Evolutionary conservation across 1,284 basidiomycete genomes (phyloP).

Genomic region (Ceratobasidium papillatum): DNA sequence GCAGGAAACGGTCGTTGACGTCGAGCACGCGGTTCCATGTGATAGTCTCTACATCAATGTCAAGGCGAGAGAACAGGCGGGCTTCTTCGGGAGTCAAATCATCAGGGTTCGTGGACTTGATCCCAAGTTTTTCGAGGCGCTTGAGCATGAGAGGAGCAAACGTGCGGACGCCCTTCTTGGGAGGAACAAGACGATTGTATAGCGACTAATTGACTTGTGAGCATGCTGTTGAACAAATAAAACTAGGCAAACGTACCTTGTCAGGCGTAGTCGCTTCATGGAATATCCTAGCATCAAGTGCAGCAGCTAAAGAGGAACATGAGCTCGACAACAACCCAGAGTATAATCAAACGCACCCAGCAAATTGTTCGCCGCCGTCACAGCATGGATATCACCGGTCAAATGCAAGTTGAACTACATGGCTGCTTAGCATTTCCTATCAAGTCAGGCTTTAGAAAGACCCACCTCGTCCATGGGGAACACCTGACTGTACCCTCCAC

Average conservation of each 20-base stretch:
- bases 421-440: no score
- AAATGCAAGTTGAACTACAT: conserved; percentile 93
- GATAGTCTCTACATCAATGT: conserved; percentile 90
- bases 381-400: conserved; percentile 98
- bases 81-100: conserved; percentile 94
- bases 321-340: not conserved
- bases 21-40: conserved; percentile 99
- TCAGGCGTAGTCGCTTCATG: conserved; percentile 97
- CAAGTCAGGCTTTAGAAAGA: conserved; percentile 25
- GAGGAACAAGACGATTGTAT: conserved; percentile 90
- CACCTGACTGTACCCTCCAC: conserved; percentile 98
- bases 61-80: conserved; percentile 87
- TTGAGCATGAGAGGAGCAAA: conserved; percentile 98
- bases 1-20: conserved; percentile 96
- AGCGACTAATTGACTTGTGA: conserved; percentile 62
- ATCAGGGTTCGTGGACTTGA: conserved; percentile 92
- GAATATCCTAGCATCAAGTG: conserved; percentile 97
- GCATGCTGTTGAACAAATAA: not conserved
- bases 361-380: conserved; percentile 97
- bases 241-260: conserved; percentile 63
- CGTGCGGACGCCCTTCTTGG: conserved; percentile 93
- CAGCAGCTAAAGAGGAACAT: conserved; percentile 71
- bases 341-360: conserved; percentile 63
- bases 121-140: conserved; percentile 93
- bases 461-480: conserved; percentile 98